Percentiles rank a stretch among this genome's conserved stretches.
phyloP scores from a whole-genome alignment of 148 eudicot species.

The Rhododendron simsii region DNA sequence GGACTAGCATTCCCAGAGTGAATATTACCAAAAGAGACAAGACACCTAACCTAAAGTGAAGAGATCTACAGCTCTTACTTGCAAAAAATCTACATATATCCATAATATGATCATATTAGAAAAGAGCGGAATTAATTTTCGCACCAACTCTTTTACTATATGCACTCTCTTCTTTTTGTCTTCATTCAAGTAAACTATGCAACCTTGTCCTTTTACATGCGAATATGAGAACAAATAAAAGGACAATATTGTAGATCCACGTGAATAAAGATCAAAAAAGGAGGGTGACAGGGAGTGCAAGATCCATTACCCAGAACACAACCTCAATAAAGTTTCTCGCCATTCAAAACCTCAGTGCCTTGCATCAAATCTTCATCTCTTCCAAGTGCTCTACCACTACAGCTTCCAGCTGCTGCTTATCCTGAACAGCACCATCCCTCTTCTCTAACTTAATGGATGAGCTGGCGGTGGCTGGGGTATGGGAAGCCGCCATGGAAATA shows the following conservation, averaged over 20 bases:
- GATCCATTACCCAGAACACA: neutral
- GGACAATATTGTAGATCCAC: neutral
- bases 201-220: neutral
- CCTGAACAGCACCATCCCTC: neutral
- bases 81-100: neutral
- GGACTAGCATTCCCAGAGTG: neutral
- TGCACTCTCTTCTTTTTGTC: neutral
- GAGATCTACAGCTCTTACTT: neutral
- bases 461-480: neutral
- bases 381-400: conserved; percentile 14
- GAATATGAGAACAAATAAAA: neutral
- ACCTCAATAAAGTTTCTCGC: conserved; percentile 3
- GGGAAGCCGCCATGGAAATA: conserved; percentile 11
- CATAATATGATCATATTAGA: neutral
- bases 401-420: conserved; percentile 9
- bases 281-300: neutral
- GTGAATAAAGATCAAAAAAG: neutral
- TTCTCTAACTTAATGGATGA: neutral
- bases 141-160: neutral
- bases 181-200: neutral
- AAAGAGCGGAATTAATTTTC: neutral
- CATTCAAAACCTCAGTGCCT: neutral
- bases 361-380: conserved; percentile 33
- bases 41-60: neutral
- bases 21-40: neutral